Base-by-base conservation (phyloP, 805 yeast species). In the Pichia sporocuriosa region DNA sequence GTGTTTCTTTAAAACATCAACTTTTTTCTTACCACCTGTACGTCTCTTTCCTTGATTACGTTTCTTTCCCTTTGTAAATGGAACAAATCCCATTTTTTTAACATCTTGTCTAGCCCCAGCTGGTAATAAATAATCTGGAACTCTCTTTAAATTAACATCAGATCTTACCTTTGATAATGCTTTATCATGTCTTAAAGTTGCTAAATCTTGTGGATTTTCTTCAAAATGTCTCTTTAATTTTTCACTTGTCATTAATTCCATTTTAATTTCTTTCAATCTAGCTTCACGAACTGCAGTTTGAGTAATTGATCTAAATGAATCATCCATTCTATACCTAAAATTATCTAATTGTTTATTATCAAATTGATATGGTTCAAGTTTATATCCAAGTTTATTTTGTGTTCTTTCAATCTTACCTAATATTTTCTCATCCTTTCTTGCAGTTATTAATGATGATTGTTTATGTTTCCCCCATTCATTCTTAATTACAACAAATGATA, bases 291-390 rank as follows among this genome's bases (percentile, higher is more conserved):
- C 77, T 0, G 96, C 84, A 9, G 83, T 81, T 43, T 77, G 77
- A 0, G 98, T 93, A 20, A 93, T 95, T 0, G 97, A 84, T 65
- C 97, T 77, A 67, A 90, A 93, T 0, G 96, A 96, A 65, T 93
- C 98, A 55, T 93, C 97, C 68, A 87, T 80, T 72, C 98, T 80
- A 63, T 93, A 93, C 55, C 97, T 77, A 74, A 93, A 93, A 20
- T 93, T 93, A 57, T 93, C 96, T 42, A 93, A 85, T 62, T 93
- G 97, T 45, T 77, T 77, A 76, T 81, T 78, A 59, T 93, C 95
- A 59, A 93, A 93, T 45, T 84, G 82, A 57, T 90, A 93, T 9
- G 97, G 97, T 54, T 78, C 76, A 36, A 89, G 56, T 48, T 83
- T 88, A 44, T 76, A 75, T 1, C 94, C 94, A 35, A 77, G 62